Conservation (phyloP, 2,329 filamentous ascomycete genomes). For the Madurella fahalii region DNA sequence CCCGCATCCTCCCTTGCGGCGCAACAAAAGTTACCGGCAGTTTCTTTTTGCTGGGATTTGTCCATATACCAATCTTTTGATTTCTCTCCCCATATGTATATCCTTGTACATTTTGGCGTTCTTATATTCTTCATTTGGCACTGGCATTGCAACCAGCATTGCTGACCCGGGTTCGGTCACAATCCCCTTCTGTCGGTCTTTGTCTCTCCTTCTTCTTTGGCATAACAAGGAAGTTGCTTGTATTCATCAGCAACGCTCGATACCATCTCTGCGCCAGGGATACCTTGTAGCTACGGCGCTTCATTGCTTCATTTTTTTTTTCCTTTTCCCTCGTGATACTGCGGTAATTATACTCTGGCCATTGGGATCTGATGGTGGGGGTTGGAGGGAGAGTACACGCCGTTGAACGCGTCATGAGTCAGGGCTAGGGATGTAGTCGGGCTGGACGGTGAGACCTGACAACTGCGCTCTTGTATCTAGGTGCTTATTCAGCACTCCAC, state of each 20-base stretch:
- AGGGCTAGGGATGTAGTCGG: background rate
- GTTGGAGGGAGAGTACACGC: background rate
- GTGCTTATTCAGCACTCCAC: too few relatives aligned
- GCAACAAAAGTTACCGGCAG: too few relatives aligned
- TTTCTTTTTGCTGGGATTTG: background rate
- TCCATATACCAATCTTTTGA: slow-evolving; percentile 8
- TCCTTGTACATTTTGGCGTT: slow-evolving; percentile 10
- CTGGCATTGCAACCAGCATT: slow-evolving; percentile 10
- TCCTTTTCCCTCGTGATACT: background rate
- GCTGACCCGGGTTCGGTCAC: slow-evolving; percentile 19
- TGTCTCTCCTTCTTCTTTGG: slow-evolving; percentile 1
- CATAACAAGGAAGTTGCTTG: background rate
- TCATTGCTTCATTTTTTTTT: too few relatives aligned
- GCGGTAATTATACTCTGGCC: background rate
- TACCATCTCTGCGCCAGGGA: too few relatives aligned
- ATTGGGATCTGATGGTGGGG: too few relatives aligned
- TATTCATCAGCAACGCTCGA: too few relatives aligned
- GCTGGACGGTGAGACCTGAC: background rate
- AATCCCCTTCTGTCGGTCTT: slow-evolving; percentile 5
- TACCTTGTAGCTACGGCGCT: too few relatives aligned
- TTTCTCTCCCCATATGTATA: slow-evolving; percentile 5
- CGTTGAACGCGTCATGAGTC: slow-evolving; percentile 2
- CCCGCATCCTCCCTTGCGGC: too few relatives aligned
- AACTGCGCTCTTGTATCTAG: background rate
- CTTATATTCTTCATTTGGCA: background rate